Evolutionary conservation across 2,329 filamentous ascomycete genomes (phyloP), one percentile per base, ranked within the genome.

Genomic region (Sporothrix brunneoviolacea): DNA sequence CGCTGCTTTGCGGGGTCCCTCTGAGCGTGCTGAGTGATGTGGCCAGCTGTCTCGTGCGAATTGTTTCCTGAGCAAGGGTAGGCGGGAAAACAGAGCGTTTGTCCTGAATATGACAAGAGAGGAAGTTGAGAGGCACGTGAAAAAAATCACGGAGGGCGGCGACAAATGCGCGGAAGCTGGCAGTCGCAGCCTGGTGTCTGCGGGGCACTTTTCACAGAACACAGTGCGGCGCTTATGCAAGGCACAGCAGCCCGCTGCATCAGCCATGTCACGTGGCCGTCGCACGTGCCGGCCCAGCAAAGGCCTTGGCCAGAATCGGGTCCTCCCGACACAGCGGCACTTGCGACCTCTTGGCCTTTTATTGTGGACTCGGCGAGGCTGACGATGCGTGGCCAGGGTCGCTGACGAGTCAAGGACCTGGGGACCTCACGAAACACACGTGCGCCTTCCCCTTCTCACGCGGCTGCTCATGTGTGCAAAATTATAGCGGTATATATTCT

Each of bases 181-280:
- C 41, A 36, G 21, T 32, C 21, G 2, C 9, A 13, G 8, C 22
- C 15, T 27, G 37, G 46, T 33, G 37, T 35, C n/a, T 41, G 46
- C 37, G 46, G 46, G 45, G 46, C 46, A 15, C 24, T 21, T 30
- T 16, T 32, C 13, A 18, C 35, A 36, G 5, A 18, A 36, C 24
- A 16, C 35, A 28, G 30, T 28, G 32, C 22, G 10, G n/a, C 22
- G 24, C 46, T 48, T 48, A 48, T 48, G 46, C 46, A 48, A 48
- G 46, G 46, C 37, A 48, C 46, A 24, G n/a, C n/a, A n/a, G n/a
- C n/a, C n/a, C n/a, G n/a, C n/a, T n/a, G n/a, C n/a, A n/a, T n/a
- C n/a, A n/a, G n/a, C n/a, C n/a, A n/a, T n/a, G n/a, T n/a, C 27
- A 41, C 32, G 42, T 45, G 35, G 32, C 18, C 10, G 19, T 19